Evolutionary conservation across 1,139 yeast genomes (phyloP), one percentile per base, ranked within the genome.

Genomic region (Spathaspora jeffriesii): DNA sequence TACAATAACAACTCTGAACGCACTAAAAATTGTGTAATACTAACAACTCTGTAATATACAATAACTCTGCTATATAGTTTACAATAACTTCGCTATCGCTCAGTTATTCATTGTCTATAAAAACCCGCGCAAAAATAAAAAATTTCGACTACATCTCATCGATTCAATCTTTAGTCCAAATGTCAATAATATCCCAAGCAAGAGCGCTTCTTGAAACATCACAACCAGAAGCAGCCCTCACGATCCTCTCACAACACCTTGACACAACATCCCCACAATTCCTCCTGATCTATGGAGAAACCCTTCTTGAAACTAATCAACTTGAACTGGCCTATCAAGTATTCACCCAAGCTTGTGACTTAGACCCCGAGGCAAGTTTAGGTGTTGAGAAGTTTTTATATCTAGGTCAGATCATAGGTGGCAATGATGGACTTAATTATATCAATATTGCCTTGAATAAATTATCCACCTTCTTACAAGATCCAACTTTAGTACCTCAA

Each of bases 391-490:
- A 92, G 68, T 92, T 88, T 62, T 76, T 93, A 49, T 90, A 93
- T 68, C 71, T 92, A 55, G 99, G 97, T 1, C 99, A 93, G 68
- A 82, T 93, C 46, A 73, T 85, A 28, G 98, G 98, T 34, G 97
- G 96, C 28, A 56, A 56, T 25, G 89, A 84, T 54, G 98, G 98
- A 10, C 63, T 89, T 28, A 65, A 71, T n/a, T 75, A 79, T 59
- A 77, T 88, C 51, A 80, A 82, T 53, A 74, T 73, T 47, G 98
- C 96, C 5, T 70, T 89, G 43, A 68, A 67, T 36, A 76, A 72
- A 47, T 68, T 86, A 47, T 70, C 77, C 47, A 60, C 64, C 40
- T 77, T 78, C 47, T 67, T 81, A 45, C 60, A 60, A 22, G 59
- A 51, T 25, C 56, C 63, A 39, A 22, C 28, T 9, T 27, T 27